Evolutionary conservation across 176 grass and related monocot genomes (phyloP).

Genomic region (Sorghum bicolor): Sorghum_bicolor_NCBIv3 NC_012875.2:60340501-60341000

Average conservation of each 20-base stretch:
- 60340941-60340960: slow-evolving; percentile 38
- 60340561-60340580: slow-evolving; percentile 28
- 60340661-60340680: slow-evolving; percentile 44
- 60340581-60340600: slow-evolving; percentile 36
- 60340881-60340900: slow-evolving; percentile 33
- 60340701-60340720: slow-evolving; percentile 30
- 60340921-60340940: slow-evolving; percentile 41
- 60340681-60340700: slow-evolving; percentile 62
- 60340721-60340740: slow-evolving; percentile 52
- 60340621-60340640: slow-evolving; percentile 69
- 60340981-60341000: slow-evolving; percentile 50
- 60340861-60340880: slow-evolving; percentile 1
- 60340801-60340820: slow-evolving; percentile 49
- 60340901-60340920: slow-evolving; percentile 43
- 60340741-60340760: slow-evolving; percentile 65
- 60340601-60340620: slow-evolving; percentile 54
- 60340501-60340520: slow-evolving; percentile 44
- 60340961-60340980: slow-evolving; percentile 61
- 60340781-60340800: slow-evolving; percentile 53
- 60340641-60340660: slow-evolving; percentile 41
- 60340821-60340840: slow-evolving; percentile 43
- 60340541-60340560: slow-evolving; percentile 4
- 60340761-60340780: slow-evolving; percentile 44
- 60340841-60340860: slow-evolving; percentile 6
- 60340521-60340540: not conserved